A percentile compares a stretch with the other conserved stretches of the same genome.
Conservation (phyloP, 169 alveolate species). For the Cryptosporidium tyzzeri region DNA sequence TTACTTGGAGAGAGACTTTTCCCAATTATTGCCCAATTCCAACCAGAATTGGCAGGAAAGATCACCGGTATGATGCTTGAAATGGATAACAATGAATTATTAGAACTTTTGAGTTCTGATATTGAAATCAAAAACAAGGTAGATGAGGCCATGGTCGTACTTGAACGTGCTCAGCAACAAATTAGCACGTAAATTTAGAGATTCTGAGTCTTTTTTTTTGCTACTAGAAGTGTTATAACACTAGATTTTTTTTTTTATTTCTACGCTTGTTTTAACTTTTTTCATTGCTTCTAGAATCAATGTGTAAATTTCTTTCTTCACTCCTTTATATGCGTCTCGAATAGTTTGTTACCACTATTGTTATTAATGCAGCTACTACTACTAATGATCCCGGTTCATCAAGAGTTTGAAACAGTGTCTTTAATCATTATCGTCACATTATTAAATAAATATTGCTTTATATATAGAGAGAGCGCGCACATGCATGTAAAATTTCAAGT, state of each 20-base stretch:
- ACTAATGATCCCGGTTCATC: no score
- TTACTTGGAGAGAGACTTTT: constrained; percentile 93
- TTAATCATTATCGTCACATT: no score
- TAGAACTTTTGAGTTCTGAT: constrained; percentile 90
- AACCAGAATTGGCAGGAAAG: constrained; percentile 94
- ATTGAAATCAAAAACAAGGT: constrained; percentile 91
- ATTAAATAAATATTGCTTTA: not conserved
- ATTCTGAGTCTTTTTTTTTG: not conserved
- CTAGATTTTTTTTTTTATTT: constrained; percentile 2
- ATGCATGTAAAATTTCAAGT: not conserved
- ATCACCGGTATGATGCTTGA: constrained; percentile 97
- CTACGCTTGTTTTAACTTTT: not conserved
- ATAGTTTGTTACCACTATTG: no score
- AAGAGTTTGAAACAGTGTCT: no score
- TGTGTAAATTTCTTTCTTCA: no score
- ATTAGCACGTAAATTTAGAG: constrained; percentile 35
- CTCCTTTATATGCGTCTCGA: no score
- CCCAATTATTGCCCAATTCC: constrained; percentile 91
- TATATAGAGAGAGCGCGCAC: not conserved
- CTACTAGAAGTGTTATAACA: constrained; percentile 8
- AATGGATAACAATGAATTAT: constrained; percentile 94
- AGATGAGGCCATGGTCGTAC: constrained; percentile 92
- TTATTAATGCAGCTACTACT: no score
- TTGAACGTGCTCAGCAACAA: constrained; percentile 82
- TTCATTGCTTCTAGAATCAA: no score